phyloP scores from a whole-genome alignment of 352 stramenopile genomes.

The Blastocystis sp. region DNA sequence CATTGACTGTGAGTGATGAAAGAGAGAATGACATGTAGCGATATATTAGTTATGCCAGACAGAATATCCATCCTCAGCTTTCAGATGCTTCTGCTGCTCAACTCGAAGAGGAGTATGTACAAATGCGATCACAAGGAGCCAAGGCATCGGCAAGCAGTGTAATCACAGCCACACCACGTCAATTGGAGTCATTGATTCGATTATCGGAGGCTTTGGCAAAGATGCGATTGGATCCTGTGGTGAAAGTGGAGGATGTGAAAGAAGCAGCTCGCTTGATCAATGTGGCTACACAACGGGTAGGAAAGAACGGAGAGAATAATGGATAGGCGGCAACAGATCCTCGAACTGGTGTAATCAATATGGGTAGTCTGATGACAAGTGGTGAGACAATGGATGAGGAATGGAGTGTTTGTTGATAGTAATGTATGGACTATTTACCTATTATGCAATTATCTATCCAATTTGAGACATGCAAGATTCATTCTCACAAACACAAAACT shows the following conservation, averaged over 20 bases:
- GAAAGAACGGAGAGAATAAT: neutral
- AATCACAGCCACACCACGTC: constrained; percentile 87
- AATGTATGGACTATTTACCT: too few species aligned
- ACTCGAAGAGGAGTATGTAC: constrained; percentile 85
- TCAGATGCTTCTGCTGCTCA: constrained; percentile 78
- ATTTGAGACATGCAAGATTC: too few species aligned
- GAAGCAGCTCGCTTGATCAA: constrained; percentile 94
- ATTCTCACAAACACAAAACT: constrained; percentile 27
- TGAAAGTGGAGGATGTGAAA: constrained; percentile 84
- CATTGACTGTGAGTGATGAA: neutral
- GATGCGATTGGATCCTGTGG: constrained; percentile 71
- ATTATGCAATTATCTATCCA: neutral
- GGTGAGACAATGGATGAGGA: constrained; percentile 2
- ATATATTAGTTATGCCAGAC: constrained; percentile 90
- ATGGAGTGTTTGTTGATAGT: neutral
- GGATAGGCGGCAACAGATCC: constrained; percentile 37
- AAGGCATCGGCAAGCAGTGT: constrained; percentile 77
- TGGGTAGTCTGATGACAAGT: constrained; percentile 7
- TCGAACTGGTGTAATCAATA: constrained; percentile 45
- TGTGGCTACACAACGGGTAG: constrained; percentile 77
- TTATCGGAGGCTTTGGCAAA: constrained; percentile 78
- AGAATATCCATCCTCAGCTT: constrained; percentile 81
- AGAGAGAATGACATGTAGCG: constrained; percentile 70
- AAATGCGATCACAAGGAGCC: constrained; percentile 75
- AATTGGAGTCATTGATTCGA: constrained; percentile 95